Base-by-base conservation (phyloP, 73 alveolate species). In the Paramecium sexaurelia region DNA sequence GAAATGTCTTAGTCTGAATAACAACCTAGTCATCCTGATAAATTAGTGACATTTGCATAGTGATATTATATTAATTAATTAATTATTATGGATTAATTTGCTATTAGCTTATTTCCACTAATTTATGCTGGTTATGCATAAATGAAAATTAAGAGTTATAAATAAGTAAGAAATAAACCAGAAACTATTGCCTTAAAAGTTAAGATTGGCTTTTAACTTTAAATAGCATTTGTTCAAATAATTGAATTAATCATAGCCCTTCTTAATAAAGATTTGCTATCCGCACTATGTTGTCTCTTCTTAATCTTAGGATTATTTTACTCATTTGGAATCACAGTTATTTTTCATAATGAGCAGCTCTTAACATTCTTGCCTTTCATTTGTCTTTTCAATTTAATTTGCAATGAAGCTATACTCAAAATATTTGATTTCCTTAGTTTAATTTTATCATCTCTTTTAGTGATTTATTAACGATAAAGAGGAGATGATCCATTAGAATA, bases 41-140 rank as follows among this genome's bases (percentile, higher is more conserved):
- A 61, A 32, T 61, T 61, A 15, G 83, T 61, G 83, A 61, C 83
- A n/a, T 61, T 61, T 11, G 83, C 83, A 61, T 32, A 61, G 83
- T 61, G 83, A 61, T 61, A 29, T 61, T 3, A 51, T 51, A 61
- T 22, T 61, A 61, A 41, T 61, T 61, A 22, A 29, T 61, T 61
- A 10, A 61, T 61, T 61, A 61, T 26, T 61, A 61, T 61, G 83
- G 83, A 61, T 61, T 61, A 61, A 61, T 61, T 61, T 29, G 83
- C 83, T 26, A 11, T 61, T 13, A 24, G 83, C 7, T 10, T 61
- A 9, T 61, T 61, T 61, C 83, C 83, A 6, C 83, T 61, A 0
- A 20, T 32, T 0, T 61, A 61, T 61, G 83, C 83, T 29, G 83
- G 83, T 24, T 61, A 61, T 61, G 83, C 83, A 10, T 29, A 61